These are phyloP conservation scores for Puccinia novopanici DNA, from an alignment of 1,284 basidiomycete species.

Conservation along the genomic window DNA sequence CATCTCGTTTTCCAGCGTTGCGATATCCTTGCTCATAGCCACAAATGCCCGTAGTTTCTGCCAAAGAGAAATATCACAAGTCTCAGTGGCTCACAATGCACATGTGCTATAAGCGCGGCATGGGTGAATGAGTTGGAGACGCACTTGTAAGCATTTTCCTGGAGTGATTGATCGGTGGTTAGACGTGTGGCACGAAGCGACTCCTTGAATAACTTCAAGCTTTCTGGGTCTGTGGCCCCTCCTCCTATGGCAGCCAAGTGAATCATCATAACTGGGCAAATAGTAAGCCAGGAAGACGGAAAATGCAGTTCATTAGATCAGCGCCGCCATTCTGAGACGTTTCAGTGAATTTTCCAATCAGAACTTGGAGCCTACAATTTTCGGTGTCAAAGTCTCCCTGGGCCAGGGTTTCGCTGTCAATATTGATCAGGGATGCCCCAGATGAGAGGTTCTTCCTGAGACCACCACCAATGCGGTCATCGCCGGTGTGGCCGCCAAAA, in stretches of 20 bases:
- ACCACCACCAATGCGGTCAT: constrained; percentile 13
- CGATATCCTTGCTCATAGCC: constrained; percentile 93
- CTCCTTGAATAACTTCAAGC: constrained; percentile 37
- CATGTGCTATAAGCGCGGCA: background rate
- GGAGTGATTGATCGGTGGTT: constrained; percentile 55
- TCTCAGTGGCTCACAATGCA: background rate
- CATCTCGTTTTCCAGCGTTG: constrained; percentile 94
- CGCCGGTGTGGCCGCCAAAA: background rate
- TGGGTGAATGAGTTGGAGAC: constrained; percentile 50
- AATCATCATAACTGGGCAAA: constrained; percentile 31
- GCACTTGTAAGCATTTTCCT: constrained; percentile 55
- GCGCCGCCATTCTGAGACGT: background rate
- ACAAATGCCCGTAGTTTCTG: constrained; percentile 87
- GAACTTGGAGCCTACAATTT: constrained; percentile 51
- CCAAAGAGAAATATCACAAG: background rate
- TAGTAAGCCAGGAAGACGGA: background rate
- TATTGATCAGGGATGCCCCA: constrained; percentile 52
- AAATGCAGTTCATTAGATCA: background rate
- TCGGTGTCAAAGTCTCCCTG: constrained; percentile 57
- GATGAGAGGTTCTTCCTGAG: constrained; percentile 22
- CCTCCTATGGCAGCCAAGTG: constrained; percentile 30
- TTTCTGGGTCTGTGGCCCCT: constrained; percentile 39
- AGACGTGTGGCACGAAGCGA: constrained; percentile 27
- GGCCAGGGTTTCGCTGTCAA: constrained; percentile 55
- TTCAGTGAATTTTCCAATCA: background rate